Evolutionary conservation across 257 asterid species (phyloP).

Genomic region (Capsicum rhomboideum): DNA sequence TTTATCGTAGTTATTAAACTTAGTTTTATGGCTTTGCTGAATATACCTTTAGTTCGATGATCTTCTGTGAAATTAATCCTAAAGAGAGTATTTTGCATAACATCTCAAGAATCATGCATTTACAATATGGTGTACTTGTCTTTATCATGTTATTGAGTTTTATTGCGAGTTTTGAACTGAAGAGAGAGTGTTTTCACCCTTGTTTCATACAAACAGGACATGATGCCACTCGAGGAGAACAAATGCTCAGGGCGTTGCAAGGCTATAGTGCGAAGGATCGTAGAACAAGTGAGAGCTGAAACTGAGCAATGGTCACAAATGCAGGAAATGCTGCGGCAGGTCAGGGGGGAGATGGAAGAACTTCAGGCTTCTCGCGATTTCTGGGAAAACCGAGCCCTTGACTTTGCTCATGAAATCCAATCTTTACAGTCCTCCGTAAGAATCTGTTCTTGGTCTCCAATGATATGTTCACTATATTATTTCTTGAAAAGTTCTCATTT

Average conservation of each 20-base stretch:
- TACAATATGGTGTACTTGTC: background rate
- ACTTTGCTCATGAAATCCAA: conserved; percentile 36
- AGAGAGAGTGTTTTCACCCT: background rate
- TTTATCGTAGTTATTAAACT: background rate
- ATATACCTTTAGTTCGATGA: background rate
- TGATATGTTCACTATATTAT: background rate
- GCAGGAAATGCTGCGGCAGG: conserved; percentile 79
- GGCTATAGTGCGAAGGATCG: conserved; percentile 43
- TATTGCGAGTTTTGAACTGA: background rate
- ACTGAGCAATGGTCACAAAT: conserved; percentile 95
- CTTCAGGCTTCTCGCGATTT: conserved; percentile 57
- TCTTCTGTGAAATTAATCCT: background rate
- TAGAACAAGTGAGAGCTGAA: conserved; percentile 89
- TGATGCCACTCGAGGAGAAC: conserved; percentile 24
- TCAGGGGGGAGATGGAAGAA: conserved; percentile 73
- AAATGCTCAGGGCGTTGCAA: conserved; percentile 85
- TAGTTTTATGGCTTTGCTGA: background rate
- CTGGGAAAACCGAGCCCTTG: conserved; percentile 66
- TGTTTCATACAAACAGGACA: conserved; percentile 29
- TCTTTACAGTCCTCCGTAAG: conserved; percentile 51
- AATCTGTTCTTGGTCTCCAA: background rate
- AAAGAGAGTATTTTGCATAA: background rate
- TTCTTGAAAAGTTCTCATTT: background rate
- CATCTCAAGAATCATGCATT: background rate
- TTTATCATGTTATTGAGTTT: background rate